Percentiles rank a stretch among this genome's conserved stretches.
Evolutionary conservation across 2,329 filamentous ascomycete species (phyloP).

Genomic region (Keithomyces neogunnii): DNA sequence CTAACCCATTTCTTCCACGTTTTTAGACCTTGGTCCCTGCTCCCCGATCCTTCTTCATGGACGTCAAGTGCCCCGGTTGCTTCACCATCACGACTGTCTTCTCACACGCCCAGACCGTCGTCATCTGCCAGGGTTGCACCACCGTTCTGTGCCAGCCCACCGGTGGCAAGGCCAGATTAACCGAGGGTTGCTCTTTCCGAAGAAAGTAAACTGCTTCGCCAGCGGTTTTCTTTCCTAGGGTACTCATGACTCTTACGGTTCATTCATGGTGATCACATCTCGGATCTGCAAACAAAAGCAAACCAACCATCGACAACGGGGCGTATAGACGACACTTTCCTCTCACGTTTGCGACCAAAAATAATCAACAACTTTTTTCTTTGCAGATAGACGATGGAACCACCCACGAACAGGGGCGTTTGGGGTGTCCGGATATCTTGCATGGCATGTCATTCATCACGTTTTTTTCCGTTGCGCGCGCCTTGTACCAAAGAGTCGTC

Average conservation of each 20-base stretch:
- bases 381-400: slow-evolving; percentile 66
- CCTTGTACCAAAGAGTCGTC: slow-evolving; percentile 38
- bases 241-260: slow-evolving; percentile 41
- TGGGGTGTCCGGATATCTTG: slow-evolving; percentile 74
- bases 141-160: slow-evolving; percentile 99
- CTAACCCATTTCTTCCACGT: neutral
- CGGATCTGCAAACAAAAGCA: slow-evolving; percentile 53
- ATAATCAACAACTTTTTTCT: slow-evolving; percentile 15
- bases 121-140: slow-evolving; percentile 99
- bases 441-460: slow-evolving; percentile 48
- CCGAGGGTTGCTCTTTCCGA: slow-evolving; percentile 99
- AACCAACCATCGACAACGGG: slow-evolving; percentile 34
- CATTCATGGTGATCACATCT: slow-evolving; percentile 44
- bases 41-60: slow-evolving; percentile 99
- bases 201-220: slow-evolving; percentile 76
- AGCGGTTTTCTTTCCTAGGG: slow-evolving; percentile 39
- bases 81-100: slow-evolving; percentile 99
- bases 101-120: slow-evolving; percentile 99
- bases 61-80: slow-evolving; percentile 99
- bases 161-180: slow-evolving; percentile 97
- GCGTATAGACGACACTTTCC: slow-evolving; percentile 38
- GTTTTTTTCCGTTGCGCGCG: slow-evolving; percentile 33
- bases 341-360: slow-evolving; percentile 1
- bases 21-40: slow-evolving; percentile 81
- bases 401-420: slow-evolving; percentile 59